Base-by-base conservation (phyloP, 495 filamentous ascomycete species). In the Penicillium angulare region DNA sequence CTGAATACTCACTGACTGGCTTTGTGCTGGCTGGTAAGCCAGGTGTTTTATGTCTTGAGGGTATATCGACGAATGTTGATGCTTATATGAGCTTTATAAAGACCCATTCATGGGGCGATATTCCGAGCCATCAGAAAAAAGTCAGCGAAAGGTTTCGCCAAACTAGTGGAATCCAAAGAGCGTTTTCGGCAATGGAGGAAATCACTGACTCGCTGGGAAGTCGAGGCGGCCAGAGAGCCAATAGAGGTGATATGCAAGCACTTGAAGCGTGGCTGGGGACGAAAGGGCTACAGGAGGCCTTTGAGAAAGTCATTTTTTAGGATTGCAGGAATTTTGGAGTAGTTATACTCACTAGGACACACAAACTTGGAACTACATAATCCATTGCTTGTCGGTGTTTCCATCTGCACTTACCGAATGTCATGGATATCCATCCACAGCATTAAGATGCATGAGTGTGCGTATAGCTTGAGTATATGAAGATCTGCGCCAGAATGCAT, bases 181-280 rank as follows among this genome's bases (percentile, higher is more conserved):
- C 64, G 4, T 73, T 73, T 39, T 15, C 44, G 0, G 64, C 59
- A 0, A 73, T 73, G 70, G 61, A 72, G 53, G 70, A 73, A 39
- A 73, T 73, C 20, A 73, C 70, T 13, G 67, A 72, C 40, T 67
- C 68, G 10, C 42, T 73, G 10, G 70, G 70, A 5, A 68, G 65
- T 21, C 53, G 70, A 18, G 56, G 70, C 31, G 70, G 70, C 3
- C 66, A 73, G 50, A 53, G 70, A 27, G 70, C 70, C 0, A 73
- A 73, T 55, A 60, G 70, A 9, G 70, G 70, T n/a, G 70, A 73
- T 64, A 73, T 73, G 70, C 70, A 73, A 53, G 70, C 70, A n/a
- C 42, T 73, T 45, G 70, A 73, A 50, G 66, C 57, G 7, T 73
- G 70, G 70, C 24, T 73, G 7, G 35, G 49, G 21, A 47, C 18